Evolutionary conservation across 1,139 yeast genomes (phyloP).

Genomic region (Candida sp.): DNA sequence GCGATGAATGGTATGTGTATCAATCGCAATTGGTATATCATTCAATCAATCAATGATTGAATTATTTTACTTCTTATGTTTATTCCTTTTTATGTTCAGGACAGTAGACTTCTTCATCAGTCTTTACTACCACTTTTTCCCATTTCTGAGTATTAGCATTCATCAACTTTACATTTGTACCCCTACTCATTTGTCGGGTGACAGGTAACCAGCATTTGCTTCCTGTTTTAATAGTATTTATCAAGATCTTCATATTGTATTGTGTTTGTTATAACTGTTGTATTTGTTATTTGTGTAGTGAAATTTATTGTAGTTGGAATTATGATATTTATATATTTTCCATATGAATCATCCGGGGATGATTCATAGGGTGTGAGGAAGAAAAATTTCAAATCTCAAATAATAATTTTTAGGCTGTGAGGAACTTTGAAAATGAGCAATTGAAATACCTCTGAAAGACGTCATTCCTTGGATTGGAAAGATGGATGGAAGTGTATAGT

Average conservation of each 20-base stretch:
- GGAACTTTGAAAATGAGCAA: no score
- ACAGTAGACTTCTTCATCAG: not conserved
- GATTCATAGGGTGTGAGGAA: not conserved
- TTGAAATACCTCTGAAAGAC: no score
- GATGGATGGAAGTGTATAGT: no score
- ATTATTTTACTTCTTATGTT: no score
- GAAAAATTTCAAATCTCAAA: no score
- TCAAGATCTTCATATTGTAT: conserved; percentile 1
- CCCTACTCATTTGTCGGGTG: conserved; percentile 1
- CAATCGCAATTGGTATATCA: no score
- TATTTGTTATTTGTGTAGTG: not conserved
- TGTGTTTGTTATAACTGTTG: not conserved
- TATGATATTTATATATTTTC: not conserved
- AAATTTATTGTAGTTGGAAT: no score
- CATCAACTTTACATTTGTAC: not conserved
- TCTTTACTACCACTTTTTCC: not conserved
- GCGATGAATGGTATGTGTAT: no score
- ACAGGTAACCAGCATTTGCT: conserved; percentile 45
- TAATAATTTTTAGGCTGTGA: no score
- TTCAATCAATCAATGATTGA: no score
- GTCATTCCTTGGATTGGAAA: no score
- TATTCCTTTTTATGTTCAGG: not conserved
- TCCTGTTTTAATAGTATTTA: conserved; percentile 1
- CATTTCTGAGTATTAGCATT: not conserved
- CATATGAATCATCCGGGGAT: not conserved